phyloP scores from a whole-genome alignment of 495 filamentous ascomycete species.

The Cenococcum geophilum region DNA sequence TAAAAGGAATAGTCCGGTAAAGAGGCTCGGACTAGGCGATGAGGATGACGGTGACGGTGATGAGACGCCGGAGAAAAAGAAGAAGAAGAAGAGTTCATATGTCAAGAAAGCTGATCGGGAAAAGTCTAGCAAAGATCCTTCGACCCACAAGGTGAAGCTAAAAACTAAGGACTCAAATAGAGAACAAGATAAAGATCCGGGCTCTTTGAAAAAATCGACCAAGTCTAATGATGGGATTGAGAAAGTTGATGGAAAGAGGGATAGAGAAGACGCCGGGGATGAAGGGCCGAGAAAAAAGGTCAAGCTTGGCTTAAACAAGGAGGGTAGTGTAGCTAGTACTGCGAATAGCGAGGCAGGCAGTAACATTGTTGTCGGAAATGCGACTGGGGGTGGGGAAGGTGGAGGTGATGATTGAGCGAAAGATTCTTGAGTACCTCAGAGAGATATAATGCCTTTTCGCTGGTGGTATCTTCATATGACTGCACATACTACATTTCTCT shows the following conservation, averaged over 20 bases:
- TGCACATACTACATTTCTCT: neutral
- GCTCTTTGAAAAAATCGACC: neutral
- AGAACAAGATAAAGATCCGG: slow-evolving; percentile 11
- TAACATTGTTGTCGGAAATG: neutral
- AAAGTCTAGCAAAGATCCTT: slow-evolving; percentile 16
- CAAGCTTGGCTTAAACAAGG: slow-evolving; percentile 14
- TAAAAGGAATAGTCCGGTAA: slow-evolving; percentile 26
- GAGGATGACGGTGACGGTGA: slow-evolving; percentile 47
- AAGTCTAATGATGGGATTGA: neutral
- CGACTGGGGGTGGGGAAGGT: neutral
- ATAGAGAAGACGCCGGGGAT: slow-evolving; percentile 25
- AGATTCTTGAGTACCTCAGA: neutral
- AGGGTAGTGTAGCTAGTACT: neutral
- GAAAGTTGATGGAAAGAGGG: slow-evolving; percentile 23
- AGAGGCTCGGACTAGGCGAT: slow-evolving; percentile 23
- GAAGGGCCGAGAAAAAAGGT: slow-evolving; percentile 29
- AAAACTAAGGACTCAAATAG: slow-evolving; percentile 12
- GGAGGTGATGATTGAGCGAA: neutral
- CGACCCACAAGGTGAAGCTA: slow-evolving; percentile 22
- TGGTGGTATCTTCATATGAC: neutral
- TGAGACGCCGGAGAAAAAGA: slow-evolving; percentile 46
- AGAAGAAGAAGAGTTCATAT: slow-evolving; percentile 42
- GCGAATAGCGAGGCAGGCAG: neutral
- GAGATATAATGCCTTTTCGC: neutral
- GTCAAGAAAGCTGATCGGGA: slow-evolving; percentile 31